Evolutionary conservation across 176 grass and related monocot species (phyloP), one percentile per base, ranked within the genome.

Genomic region (Eleusine indica): DNA sequence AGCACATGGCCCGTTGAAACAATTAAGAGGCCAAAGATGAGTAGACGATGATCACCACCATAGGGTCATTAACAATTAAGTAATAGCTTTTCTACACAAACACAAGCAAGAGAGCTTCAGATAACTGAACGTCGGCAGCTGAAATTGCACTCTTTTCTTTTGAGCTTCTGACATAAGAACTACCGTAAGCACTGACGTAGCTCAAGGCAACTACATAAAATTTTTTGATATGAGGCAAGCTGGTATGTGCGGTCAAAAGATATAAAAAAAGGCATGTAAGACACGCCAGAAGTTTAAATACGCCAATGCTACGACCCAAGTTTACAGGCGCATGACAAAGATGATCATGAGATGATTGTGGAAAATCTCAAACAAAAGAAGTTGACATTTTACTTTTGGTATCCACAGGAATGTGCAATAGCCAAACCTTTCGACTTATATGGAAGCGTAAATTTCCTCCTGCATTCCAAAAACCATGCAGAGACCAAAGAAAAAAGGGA

Each of bases 181-280:
- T 58, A 37, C 40, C 66, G 78, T 86, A 80, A 77, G 78, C 73
- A 56, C 88, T 89, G 80, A 86, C 66, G 83, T 73, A 81, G 17
- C 53, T 11, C 14, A 17, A 56, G 54, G 54, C 64, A 51, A 74
- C 28, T 2, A 14, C 17, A 71, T 44, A 71, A 37, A 44, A 42
- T 70, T 70, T 69, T 37, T 69, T 37, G 35, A 38, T 40, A 68
- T 54, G 30, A 80, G 48, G 47, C 19, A 80, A 80, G 76, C 56
- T 58, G 35, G 13, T 66, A 78, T 53, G 46, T 63, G 9, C 25
- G 0, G 61, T 64, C 25, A 64, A 30, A 29, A 64, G 19, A 32
- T 15, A 29, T 14, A 68, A 47, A 77, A 68, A 15, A 80, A 84
- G 30, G 30, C 66, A 78, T 54, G 46, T 71, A 72, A 54, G 39